Evolutionary conservation across 257 asterid genomes (phyloP).

Genomic region (Perilla frutescens): DNA sequence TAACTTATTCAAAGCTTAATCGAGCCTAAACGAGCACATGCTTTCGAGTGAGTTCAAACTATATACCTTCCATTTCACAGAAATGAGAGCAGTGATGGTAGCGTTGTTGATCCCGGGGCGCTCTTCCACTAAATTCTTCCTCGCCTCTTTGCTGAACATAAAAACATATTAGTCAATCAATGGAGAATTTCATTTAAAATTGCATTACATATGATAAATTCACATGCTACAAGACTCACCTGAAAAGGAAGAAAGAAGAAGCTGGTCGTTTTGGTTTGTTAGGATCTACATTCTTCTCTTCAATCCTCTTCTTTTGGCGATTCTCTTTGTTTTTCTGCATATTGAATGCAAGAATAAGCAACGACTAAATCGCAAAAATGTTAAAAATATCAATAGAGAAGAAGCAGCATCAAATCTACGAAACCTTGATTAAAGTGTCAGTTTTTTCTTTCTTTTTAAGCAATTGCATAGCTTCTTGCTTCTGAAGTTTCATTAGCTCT

Average conservation of each 20-base stretch:
- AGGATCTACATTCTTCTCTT: constrained; percentile 68
- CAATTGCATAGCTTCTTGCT: constrained; percentile 91
- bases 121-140: constrained; percentile 65
- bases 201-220: no score
- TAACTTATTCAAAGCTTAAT: background rate
- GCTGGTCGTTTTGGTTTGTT: constrained; percentile 94
- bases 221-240: no score
- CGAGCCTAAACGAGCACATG: background rate
- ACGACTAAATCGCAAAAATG: background rate
- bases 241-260: constrained; percentile 69
- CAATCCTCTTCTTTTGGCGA: constrained; percentile 57
- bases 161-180: no score
- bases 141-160: constrained; percentile 61
- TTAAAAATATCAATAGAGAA: background rate
- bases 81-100: constrained; percentile 68
- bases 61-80: constrained; percentile 85
- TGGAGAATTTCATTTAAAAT: no score
- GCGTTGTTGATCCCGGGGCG: constrained; percentile 66
- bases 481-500: constrained; percentile 73
- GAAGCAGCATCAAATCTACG: background rate
- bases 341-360: no score
- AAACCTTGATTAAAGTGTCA: constrained; percentile 77
- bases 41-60: no score
- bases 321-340: constrained; percentile 77
- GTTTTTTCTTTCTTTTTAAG: constrained; percentile 89